These are phyloP conservation scores for Lentinula detonsa DNA, from an alignment of 768 basidiomycete genomes.

Conservation along the genomic window DNA sequence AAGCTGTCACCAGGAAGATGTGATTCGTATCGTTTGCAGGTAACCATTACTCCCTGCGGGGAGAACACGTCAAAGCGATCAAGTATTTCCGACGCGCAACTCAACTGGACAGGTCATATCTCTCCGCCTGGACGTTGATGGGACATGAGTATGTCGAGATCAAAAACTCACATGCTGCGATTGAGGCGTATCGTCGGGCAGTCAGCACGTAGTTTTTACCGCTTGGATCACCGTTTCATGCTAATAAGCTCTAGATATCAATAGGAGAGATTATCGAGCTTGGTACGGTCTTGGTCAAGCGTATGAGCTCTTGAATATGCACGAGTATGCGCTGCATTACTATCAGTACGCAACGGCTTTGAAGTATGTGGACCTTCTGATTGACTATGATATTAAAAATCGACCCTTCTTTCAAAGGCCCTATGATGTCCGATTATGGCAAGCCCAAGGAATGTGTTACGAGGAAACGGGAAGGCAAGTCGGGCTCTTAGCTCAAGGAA, in stretches of 20 bases:
- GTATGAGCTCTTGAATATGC: slow-evolving; percentile 96
- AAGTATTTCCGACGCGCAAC: slow-evolving; percentile 93
- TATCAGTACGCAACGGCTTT: slow-evolving; percentile 94
- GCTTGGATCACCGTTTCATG: not conserved
- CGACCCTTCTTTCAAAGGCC: slow-evolving; percentile 45
- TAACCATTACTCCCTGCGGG: slow-evolving; percentile 93
- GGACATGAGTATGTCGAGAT: slow-evolving; percentile 98
- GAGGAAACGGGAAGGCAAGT: slow-evolving; percentile 82
- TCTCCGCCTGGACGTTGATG: slow-evolving; percentile 98
- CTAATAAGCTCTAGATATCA: slow-evolving; percentile 60
- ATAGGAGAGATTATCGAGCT: slow-evolving; percentile 93
- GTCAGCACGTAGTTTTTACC: slow-evolving; percentile 59
- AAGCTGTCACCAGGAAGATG: not conserved
- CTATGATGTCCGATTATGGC: slow-evolving; percentile 95
- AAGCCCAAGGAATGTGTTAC: slow-evolving; percentile 90
- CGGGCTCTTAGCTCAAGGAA: not conserved
- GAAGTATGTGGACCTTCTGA: slow-evolving; percentile 41
- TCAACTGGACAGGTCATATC: slow-evolving; percentile 90
- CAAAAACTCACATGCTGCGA: slow-evolving; percentile 99
- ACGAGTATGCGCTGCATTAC: slow-evolving; percentile 92
- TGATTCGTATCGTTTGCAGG: slow-evolving; percentile 41
- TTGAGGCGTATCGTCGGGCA: slow-evolving; percentile 94
- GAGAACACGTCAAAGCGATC: slow-evolving; percentile 94
- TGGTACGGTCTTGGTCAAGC: slow-evolving; percentile 99
- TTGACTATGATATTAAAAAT: not conserved